Evolutionary conservation across 768 basidiomycete genomes (phyloP).

Genomic region (Boletus pseudopeckii): DNA sequence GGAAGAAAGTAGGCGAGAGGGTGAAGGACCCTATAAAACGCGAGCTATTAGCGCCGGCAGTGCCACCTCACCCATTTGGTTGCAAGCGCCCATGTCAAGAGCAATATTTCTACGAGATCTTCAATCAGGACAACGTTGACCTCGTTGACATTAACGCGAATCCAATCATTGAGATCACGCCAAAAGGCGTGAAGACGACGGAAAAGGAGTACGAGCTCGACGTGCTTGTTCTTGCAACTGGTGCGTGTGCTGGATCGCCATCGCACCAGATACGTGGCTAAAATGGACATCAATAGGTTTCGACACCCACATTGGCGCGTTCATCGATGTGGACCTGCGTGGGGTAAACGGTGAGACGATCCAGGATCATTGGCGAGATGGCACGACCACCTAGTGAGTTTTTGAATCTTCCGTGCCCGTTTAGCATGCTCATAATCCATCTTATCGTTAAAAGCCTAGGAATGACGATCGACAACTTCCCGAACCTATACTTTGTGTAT

Average conservation of each 20-base stretch:
- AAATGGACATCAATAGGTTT: neutral
- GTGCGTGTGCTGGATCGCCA: neutral
- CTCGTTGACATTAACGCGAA: conserved; percentile 7
- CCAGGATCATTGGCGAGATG: conserved; percentile 15
- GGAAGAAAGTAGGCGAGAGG: conserved; percentile 3
- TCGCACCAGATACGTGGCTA: neutral
- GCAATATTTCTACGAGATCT: neutral
- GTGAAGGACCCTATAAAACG: neutral
- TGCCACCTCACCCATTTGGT: neutral
- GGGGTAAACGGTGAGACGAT: conserved; percentile 7
- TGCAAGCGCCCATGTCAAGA: neutral
- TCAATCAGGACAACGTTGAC: conserved; percentile 10
- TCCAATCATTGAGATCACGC: conserved; percentile 9
- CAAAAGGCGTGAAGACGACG: conserved; percentile 6
- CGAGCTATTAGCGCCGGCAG: neutral
- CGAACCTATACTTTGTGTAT: conserved; percentile 13
- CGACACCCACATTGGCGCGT: neutral
- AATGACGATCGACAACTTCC: conserved; percentile 16
- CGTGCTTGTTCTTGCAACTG: conserved; percentile 7
- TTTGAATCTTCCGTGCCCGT: neutral
- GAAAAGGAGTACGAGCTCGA: conserved; percentile 8
- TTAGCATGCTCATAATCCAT: neutral
- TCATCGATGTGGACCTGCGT: conserved; percentile 11
- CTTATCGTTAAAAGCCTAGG: neutral
- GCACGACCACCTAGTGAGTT: conserved; percentile 16